Evolutionary conservation across 2,329 filamentous ascomycete species (phyloP).

Genomic region (Aspergillus ustus): DNA sequence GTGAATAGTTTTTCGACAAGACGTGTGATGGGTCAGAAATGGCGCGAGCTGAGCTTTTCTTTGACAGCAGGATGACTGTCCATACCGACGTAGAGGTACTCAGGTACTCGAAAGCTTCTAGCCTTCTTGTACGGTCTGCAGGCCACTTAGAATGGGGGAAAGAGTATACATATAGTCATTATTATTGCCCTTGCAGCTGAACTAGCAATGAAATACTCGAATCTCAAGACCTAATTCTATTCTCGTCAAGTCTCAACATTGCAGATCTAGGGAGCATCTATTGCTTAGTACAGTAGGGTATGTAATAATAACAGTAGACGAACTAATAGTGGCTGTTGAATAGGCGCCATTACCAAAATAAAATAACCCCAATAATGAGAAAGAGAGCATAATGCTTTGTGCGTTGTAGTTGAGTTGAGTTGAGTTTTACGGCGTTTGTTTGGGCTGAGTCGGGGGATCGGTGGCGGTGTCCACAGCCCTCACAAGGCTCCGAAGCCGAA

Average conservation of each 20-base stretch:
- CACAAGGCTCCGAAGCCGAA: background rate
- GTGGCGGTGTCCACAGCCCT: slow-evolving; percentile 8
- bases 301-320: background rate
- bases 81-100: background rate
- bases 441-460: background rate
- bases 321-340: background rate
- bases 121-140: background rate
- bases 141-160: background rate
- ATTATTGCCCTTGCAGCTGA: slow-evolving; percentile 12
- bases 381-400: background rate
- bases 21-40: slow-evolving; percentile 14
- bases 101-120: background rate
- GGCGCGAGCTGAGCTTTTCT: background rate
- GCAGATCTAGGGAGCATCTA: background rate
- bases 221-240: background rate
- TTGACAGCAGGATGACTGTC: background rate
- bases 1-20: background rate
- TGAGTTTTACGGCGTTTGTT: slow-evolving; percentile 1
- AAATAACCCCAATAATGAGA: background rate
- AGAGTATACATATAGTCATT: background rate
- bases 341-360: background rate
- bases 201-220: background rate
- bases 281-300: background rate
- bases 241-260: slow-evolving; percentile 1
- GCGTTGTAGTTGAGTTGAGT: background rate